Evolutionary conservation across 164 flowering plant genomes (phyloP), one percentile per base, ranked within the genome.

Genomic region (Stephania yunnanensis): DNA sequence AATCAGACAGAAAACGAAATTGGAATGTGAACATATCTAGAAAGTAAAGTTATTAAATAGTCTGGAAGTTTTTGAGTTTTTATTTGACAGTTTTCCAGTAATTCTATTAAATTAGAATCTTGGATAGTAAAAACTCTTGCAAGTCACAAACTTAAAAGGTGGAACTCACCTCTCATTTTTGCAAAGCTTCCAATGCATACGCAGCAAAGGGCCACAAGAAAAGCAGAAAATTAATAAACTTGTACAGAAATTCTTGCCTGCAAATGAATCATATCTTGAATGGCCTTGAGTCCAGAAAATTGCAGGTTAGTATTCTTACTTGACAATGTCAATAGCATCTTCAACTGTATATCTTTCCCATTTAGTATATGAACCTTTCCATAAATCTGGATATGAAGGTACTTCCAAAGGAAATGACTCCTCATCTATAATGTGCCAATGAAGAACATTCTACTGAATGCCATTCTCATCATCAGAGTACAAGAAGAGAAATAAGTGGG

Each of bases 371-470:
- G 98, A 83, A 65, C 99, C 99, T 75, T 86, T 86, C 99, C 99
- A 95, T 79, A 95, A 79, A n/a, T 93, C 79, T 78, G 97, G 98
- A 80, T 88, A 90, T 68, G 90, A 71, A 61, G 98, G 97, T 29
- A 87, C 80, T 79, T 95, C 99, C 11, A 95, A 78, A 71, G 99
- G 99, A 86, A 95, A 95, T 73, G 99, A 89, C 81, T 95, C 73
- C 78, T 92, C 95, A 68, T 93, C 98, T 81, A 95, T 86, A 73
- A 93, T 92, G 87, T 95, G 99, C 99, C 99, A 95, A 84, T 95
- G 99, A 75, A 95, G 93, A 75, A 95, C 97, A 86, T 95, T 95
- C 99, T 95, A 92, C 87, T 81, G 82, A 87, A 87, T 77, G 80
- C 45, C 84, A 89, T 79, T 78, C 72, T 48, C 79, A 79, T 65